These are phyloP conservation scores for Aspergillus tamarii DNA, from an alignment of 2,329 filamentous ascomycete genomes.

Conservation along the genomic window DNA sequence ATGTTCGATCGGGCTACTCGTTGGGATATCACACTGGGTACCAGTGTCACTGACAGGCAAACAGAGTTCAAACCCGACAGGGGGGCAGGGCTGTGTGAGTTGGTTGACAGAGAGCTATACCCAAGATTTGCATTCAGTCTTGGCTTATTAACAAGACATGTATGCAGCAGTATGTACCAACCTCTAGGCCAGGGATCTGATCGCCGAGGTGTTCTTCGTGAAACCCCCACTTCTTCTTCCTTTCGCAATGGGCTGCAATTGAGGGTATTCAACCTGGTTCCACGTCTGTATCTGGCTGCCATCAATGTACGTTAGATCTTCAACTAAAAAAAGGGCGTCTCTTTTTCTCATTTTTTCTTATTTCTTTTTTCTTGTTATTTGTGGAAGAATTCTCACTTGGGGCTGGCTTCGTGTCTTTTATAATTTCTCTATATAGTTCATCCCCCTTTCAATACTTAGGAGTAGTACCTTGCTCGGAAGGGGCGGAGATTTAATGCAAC, in stretches of 20 bases:
- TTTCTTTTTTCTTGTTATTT: neutral
- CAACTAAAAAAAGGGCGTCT: neutral
- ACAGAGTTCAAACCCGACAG: constrained; percentile 6
- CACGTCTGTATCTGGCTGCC: constrained; percentile 15
- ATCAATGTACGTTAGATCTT: constrained; percentile 13
- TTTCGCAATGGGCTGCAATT: constrained; percentile 15
- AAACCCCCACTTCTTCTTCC: constrained; percentile 15
- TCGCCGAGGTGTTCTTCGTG: constrained; percentile 24
- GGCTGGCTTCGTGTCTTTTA: neutral
- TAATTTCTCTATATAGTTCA: neutral
- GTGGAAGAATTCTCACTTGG: neutral
- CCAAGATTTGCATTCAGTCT: constrained; percentile 5
- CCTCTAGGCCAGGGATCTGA: constrained; percentile 24
- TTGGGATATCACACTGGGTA: constrained; percentile 13
- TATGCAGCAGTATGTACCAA: constrained; percentile 4
- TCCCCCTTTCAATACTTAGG: neutral
- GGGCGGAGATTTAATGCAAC: neutral
- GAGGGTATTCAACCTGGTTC: constrained; percentile 13
- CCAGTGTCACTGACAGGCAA: constrained; percentile 9
- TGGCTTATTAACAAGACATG: constrained; percentile 15
- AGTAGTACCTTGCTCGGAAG: constrained; percentile 3
- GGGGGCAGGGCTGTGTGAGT: constrained; percentile 6
- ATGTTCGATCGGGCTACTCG: constrained; percentile 14
- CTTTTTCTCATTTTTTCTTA: neutral
- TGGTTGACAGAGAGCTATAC: constrained; percentile 12